Conservation (phyloP, 2,329 filamentous ascomycete species). For the Diplodia seriata region DNA sequence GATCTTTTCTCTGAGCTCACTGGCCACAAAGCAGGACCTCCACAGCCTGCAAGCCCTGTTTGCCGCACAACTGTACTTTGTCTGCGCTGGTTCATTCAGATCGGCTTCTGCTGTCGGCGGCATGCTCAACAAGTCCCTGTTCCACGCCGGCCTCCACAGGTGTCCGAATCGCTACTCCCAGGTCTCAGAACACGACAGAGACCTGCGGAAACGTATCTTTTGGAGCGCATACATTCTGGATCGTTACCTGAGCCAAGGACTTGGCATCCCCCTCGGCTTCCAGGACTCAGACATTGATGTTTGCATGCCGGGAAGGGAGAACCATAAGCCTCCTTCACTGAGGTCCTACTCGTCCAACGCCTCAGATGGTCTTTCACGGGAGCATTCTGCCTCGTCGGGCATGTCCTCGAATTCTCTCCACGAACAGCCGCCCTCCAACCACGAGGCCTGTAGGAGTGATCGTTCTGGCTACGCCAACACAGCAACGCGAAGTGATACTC, state of each 20-base stretch:
- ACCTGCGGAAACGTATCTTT: conserved; percentile 61
- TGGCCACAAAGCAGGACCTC: conserved; percentile 30
- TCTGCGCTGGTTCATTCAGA: conserved; percentile 64
- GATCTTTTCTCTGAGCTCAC: conserved; percentile 31
- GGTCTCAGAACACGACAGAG: conserved; percentile 56
- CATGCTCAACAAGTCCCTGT: conserved; percentile 62
- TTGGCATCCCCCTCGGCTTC: conserved; percentile 63
- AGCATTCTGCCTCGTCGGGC: not conserved
- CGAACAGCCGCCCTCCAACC: not conserved
- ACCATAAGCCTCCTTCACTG: conserved; percentile 45
- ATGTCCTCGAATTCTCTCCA: not conserved
- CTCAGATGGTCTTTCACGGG: not conserved
- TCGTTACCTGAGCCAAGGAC: conserved; percentile 62
- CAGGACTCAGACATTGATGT: conserved; percentile 66
- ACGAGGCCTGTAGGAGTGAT: not conserved
- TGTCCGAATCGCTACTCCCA: conserved; percentile 62
- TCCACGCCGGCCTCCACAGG: conserved; percentile 65
- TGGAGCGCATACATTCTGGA: conserved; percentile 65
- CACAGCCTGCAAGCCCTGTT: conserved; percentile 56
- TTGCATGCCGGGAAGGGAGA: conserved; percentile 60
- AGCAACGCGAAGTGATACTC: not conserved
- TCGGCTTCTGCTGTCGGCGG: conserved; percentile 64
- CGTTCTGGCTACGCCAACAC: not conserved
- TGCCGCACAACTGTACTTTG: conserved; percentile 61
- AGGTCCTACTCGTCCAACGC: conserved; percentile 32